These are phyloP conservation scores for Cytospora chrysosperma DNA, from an alignment of 2,329 filamentous ascomycete species.

Conservation along the genomic window DNA sequence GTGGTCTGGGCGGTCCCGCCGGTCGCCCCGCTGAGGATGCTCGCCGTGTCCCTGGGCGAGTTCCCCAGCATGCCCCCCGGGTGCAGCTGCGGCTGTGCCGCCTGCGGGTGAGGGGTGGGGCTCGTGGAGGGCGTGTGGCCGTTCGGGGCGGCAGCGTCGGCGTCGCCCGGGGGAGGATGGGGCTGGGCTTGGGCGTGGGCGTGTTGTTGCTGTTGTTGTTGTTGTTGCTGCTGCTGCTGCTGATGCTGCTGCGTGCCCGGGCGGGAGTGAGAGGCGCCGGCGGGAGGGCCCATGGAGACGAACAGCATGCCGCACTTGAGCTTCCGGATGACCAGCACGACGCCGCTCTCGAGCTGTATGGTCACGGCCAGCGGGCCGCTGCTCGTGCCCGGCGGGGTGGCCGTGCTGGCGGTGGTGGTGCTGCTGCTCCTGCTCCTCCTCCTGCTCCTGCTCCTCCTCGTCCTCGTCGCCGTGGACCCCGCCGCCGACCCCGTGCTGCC, in stretches of 20 bases:
- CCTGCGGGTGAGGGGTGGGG: slow-evolving; percentile 29
- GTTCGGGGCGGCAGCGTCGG: slow-evolving; percentile 2
- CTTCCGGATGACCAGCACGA: slow-evolving; percentile 58
- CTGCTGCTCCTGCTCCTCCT: slow-evolving; percentile 25
- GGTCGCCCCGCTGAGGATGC: slow-evolving; percentile 45
- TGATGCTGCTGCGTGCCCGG: slow-evolving; percentile 12
- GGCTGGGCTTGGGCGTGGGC: slow-evolving; percentile 16
- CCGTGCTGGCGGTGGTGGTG: slow-evolving; percentile 4
- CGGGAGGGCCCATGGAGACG: slow-evolving; percentile 52
- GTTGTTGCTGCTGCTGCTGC: no score
- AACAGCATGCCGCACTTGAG: slow-evolving; percentile 61
- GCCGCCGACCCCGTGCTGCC: slow-evolving; percentile 26
- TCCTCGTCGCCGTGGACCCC: slow-evolving; percentile 24
- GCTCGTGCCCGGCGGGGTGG: background rate
- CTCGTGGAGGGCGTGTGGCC: slow-evolving; percentile 24
- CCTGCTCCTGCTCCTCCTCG: slow-evolving; percentile 21
- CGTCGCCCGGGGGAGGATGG: background rate
- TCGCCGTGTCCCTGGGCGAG: slow-evolving; percentile 45
- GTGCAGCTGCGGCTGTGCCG: slow-evolving; percentile 29
- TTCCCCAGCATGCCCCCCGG: slow-evolving; percentile 27
- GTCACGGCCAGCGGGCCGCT: slow-evolving; percentile 42
- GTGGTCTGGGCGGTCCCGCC: slow-evolving; percentile 36
- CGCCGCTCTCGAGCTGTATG: slow-evolving; percentile 55
- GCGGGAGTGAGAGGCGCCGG: slow-evolving; percentile 14
- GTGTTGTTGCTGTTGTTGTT: no score